phyloP scores from a whole-genome alignment of 805 yeast species.

The Saccharomyces jurei region DNA sequence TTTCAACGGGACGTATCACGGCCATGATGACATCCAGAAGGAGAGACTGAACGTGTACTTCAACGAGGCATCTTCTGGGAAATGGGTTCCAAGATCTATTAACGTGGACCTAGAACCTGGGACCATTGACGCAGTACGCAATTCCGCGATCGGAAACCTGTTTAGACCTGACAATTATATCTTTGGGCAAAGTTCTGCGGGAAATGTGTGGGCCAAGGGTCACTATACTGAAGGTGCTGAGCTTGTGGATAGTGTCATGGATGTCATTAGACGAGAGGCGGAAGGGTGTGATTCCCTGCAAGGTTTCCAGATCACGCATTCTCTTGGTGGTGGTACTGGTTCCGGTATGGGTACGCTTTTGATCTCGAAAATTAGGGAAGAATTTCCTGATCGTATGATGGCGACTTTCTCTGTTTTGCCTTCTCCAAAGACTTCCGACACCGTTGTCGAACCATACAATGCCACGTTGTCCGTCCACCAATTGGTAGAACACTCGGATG shows the following conservation, averaged over 20 bases:
- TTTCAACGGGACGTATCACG: slow-evolving; percentile 64
- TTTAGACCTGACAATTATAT: slow-evolving; percentile 90
- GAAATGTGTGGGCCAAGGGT: slow-evolving; percentile 96
- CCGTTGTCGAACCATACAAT: slow-evolving; percentile 92
- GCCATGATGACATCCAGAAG: slow-evolving; percentile 44
- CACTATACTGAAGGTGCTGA: slow-evolving; percentile 96
- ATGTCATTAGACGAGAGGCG: slow-evolving; percentile 86
- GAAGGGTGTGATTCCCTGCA: slow-evolving; percentile 88
- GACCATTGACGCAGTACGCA: slow-evolving; percentile 76
- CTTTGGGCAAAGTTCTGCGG: slow-evolving; percentile 87
- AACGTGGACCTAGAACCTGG: slow-evolving; percentile 92
- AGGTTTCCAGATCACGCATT: slow-evolving; percentile 86
- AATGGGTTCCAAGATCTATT: slow-evolving; percentile 90
- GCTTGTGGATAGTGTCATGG: slow-evolving; percentile 81
- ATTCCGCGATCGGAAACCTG: slow-evolving; percentile 73
- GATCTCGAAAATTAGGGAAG: slow-evolving; percentile 80
- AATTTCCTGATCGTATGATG: slow-evolving; percentile 92
- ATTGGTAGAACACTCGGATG: slow-evolving; percentile 83
- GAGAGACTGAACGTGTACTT: slow-evolving; percentile 72
- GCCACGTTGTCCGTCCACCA: slow-evolving; percentile 88
- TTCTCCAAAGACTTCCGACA: slow-evolving; percentile 83
- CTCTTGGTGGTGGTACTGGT: slow-evolving; percentile 90
- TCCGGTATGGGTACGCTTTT: slow-evolving; percentile 92
- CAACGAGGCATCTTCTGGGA: slow-evolving; percentile 78
- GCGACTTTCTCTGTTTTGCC: slow-evolving; percentile 92